Conservation (phyloP, 2,329 filamentous ascomycete species). For the Phaeosphaeria sp. region DNA sequence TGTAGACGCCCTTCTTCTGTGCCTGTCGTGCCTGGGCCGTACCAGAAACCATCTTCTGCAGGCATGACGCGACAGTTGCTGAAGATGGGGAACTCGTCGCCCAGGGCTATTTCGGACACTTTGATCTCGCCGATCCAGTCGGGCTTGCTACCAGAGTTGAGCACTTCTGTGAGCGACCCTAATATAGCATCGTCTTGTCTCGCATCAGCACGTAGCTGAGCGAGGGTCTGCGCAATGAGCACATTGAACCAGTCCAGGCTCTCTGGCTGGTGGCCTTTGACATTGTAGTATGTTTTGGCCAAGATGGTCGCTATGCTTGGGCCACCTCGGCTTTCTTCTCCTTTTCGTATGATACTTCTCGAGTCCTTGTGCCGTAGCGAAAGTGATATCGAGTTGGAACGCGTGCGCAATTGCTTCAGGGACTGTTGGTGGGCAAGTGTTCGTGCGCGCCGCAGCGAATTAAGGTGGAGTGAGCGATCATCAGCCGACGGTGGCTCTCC, state of each 20-base stretch:
- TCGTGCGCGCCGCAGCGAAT: conserved; percentile 74
- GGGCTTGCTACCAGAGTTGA: conserved; percentile 87
- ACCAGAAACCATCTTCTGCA: conserved; percentile 73
- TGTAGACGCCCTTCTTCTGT: conserved; percentile 79
- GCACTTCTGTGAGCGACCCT: conserved; percentile 78
- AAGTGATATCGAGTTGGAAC: conserved; percentile 43
- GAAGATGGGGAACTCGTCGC: conserved; percentile 98
- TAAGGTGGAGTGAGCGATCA: conserved; percentile 75
- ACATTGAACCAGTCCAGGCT: conserved; percentile 99
- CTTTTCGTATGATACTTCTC: conserved; percentile 54
- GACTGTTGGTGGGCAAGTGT: conserved; percentile 70
- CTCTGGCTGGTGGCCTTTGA: conserved; percentile 93
- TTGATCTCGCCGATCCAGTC: conserved; percentile 93
- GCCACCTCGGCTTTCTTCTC: conserved; percentile 55
- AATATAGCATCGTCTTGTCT: conserved; percentile 91
- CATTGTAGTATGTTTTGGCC: conserved; percentile 97
- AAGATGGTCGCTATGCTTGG: conserved; percentile 94
- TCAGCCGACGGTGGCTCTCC: conserved; percentile 89
- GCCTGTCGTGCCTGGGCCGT: conserved; percentile 53
- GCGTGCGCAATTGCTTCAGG: conserved; percentile 31
- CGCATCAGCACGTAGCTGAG: conserved; percentile 91
- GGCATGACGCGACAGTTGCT: conserved; percentile 97
- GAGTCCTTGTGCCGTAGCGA: conserved; percentile 47
- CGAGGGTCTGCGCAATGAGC: conserved; percentile 92
- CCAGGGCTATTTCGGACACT: conserved; percentile 90